A percentile compares a stretch with the other conserved stretches of the same genome.
Conservation (phyloP, 192 early-diverging fungal species). For the Entophlyctis luteolus region DNA sequence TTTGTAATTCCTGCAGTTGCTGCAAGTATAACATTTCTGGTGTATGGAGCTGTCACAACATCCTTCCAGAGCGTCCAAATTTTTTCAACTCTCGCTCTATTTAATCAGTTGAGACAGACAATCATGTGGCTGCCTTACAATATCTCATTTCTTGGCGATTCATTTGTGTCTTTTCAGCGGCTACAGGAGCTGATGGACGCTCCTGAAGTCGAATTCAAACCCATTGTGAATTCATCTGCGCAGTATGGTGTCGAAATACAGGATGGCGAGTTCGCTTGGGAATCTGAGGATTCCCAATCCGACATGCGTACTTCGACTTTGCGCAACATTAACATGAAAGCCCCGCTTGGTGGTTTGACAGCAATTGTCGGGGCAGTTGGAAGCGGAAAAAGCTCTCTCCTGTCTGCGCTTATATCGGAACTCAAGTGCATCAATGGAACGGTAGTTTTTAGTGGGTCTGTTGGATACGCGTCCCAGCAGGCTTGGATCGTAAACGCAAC, state of each 20-base stretch:
- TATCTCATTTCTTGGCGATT: slow-evolving; percentile 40
- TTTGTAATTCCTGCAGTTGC: slow-evolving; percentile 48
- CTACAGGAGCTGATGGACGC: slow-evolving; percentile 51
- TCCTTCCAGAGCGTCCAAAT: slow-evolving; percentile 17
- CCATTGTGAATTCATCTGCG: slow-evolving; percentile 37
- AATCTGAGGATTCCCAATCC: background rate
- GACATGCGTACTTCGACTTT: slow-evolving; percentile 3
- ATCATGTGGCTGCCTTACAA: slow-evolving; percentile 52
- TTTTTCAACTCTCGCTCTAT: slow-evolving; percentile 46
- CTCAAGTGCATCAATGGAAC: slow-evolving; percentile 56
- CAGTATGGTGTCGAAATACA: slow-evolving; percentile 51
- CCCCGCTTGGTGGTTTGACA: slow-evolving; percentile 56
- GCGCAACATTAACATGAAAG: slow-evolving; percentile 41
- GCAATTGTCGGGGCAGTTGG: slow-evolving; percentile 80
- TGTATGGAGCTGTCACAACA: slow-evolving; percentile 30
- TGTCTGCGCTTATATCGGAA: slow-evolving; percentile 77
- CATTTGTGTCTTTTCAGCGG: slow-evolving; percentile 40
- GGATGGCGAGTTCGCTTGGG: slow-evolving; percentile 66
- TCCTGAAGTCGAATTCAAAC: slow-evolving; percentile 58
- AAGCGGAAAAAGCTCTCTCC: slow-evolving; percentile 75
- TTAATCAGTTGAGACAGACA: slow-evolving; percentile 42
- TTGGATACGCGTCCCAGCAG: slow-evolving; percentile 34
- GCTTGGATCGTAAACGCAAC: slow-evolving; percentile 54
- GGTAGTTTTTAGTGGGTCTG: background rate
- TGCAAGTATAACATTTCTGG: slow-evolving; percentile 38